Base-by-base conservation (phyloP, 1,284 basidiomycete species). In the Austroboletus novae-zelandiae region DNA sequence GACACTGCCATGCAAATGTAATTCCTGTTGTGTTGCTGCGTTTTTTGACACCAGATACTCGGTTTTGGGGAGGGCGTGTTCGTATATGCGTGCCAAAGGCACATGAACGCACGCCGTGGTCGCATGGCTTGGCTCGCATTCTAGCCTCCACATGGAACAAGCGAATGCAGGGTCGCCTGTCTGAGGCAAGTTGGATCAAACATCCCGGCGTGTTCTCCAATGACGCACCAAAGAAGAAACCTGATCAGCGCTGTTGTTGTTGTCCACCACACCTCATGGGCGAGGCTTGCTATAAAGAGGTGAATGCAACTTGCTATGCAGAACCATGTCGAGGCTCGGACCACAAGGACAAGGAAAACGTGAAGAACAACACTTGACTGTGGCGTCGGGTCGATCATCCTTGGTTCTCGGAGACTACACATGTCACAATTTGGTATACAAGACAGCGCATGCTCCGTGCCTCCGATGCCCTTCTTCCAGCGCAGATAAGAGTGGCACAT, bases 81-180 rank as follows among this genome's bases (percentile, higher is more conserved):
- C 18, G 35, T 41, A 43, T 41, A 17, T 45, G 31, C 36, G 6
- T 50, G 32, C 37, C 48, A 4, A 30, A 57, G 61, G 54, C 54
- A 66, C 61, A 63, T 59, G 53, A 57, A 53, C 50, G 47, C 62
- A 65, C 52, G 58, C 47, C 50, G 47, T 34, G 47, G 29, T 61
- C 48, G 55, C 62, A 51, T 65, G 60, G 44, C 18, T 50, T 44
- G 25, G 32, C 48, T 39, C 30, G 36, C 20, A 39, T 30, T 34
- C 25, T 47, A 9, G 36, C 41, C 42, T 45, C 40, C 41, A 44
- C 35, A 43, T 43, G 46, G 49, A 47, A 47, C 53, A 50, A 59
- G 43, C 35, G 29, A 48, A 40, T 37, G 51, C 31, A 58, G 60
- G 49, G 48, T 51, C 45, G 37, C 43, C 44, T 42, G 44, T 31